phyloP scores from a whole-genome alignment of 2,329 filamentous ascomycete species.

The Myrmaecium sp. region DNA sequence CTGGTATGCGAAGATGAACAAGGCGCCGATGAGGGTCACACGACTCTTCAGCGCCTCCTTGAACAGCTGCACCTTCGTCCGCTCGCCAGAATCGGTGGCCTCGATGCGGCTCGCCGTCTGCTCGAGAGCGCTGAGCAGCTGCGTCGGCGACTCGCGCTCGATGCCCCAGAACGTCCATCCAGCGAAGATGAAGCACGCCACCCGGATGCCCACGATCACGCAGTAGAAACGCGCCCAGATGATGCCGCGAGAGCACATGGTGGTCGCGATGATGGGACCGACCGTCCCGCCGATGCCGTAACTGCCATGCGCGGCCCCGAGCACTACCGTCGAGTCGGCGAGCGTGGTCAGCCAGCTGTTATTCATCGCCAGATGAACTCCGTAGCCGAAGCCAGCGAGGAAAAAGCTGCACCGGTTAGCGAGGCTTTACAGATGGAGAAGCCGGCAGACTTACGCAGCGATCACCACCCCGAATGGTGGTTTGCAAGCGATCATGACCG shows the following conservation, averaged over 20 bases:
- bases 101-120: conserved; percentile 24
- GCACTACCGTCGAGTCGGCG: conserved; percentile 31
- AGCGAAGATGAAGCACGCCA: conserved; percentile 39
- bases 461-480: conserved; percentile 57
- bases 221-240: conserved; percentile 60
- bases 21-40: conserved; percentile 53
- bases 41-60: conserved; percentile 33
- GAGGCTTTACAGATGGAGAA: not conserved
- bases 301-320: conserved; percentile 48
- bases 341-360: conserved; percentile 41
- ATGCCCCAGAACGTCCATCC: conserved; percentile 55
- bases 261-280: conserved; percentile 59
- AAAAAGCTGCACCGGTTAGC: conserved; percentile 38
- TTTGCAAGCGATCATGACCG: conserved; percentile 45
- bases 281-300: conserved; percentile 36
- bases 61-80: conserved; percentile 30
- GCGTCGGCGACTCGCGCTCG: conserved; percentile 39
- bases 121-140: conserved; percentile 28
- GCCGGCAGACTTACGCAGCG: conserved; percentile 18
- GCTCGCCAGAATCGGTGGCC: conserved; percentile 18
- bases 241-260: conserved; percentile 44
- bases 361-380: conserved; percentile 35
- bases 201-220: conserved; percentile 41
- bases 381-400: conserved; percentile 39
- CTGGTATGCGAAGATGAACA: conserved; percentile 78